Percentiles rank a stretch among this genome's conserved stretches.
Conservation (phyloP, 257 asterid species). For the Fraxinus americana region DNA sequence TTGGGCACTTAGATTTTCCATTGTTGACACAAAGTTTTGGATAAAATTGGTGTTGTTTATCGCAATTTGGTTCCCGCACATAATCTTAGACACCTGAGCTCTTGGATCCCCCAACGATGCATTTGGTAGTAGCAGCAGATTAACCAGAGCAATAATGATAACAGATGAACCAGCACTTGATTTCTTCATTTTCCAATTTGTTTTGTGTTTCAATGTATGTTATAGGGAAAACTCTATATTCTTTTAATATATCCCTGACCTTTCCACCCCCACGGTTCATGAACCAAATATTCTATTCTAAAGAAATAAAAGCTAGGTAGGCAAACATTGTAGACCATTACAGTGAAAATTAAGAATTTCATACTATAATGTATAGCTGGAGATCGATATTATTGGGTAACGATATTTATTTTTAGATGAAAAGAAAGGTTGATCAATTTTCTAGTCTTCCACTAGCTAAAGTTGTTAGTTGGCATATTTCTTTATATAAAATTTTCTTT, state of each 20-base stretch:
- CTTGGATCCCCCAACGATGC: slow-evolving; percentile 16
- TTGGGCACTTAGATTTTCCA: slow-evolving; percentile 15
- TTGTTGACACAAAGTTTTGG: slow-evolving; percentile 7
- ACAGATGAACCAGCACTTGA: not conserved
- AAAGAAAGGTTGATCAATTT: not conserved
- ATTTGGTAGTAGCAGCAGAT: slow-evolving; percentile 8
- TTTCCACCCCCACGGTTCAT: not conserved
- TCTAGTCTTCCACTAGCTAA: not conserved
- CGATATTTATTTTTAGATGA: too few relatives aligned
- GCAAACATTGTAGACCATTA: not conserved
- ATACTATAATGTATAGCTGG: not conserved
- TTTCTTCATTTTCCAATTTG: slow-evolving; percentile 9
- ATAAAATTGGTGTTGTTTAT: slow-evolving; percentile 5
- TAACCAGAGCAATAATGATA: not conserved
- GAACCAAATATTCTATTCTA: not conserved
- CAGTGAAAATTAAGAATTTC: not conserved
- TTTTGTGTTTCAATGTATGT: not conserved
- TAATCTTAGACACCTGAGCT: not conserved
- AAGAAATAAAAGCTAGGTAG: not conserved
- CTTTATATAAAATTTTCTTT: not conserved
- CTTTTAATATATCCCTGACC: not conserved
- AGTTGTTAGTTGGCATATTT: not conserved
- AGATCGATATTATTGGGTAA: not conserved
- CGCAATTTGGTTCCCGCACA: slow-evolving; percentile 7
- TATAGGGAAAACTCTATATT: not conserved